Evolutionary conservation across 768 basidiomycete species (phyloP).

Genomic region (Rhizopogon vesiculosus): DNA sequence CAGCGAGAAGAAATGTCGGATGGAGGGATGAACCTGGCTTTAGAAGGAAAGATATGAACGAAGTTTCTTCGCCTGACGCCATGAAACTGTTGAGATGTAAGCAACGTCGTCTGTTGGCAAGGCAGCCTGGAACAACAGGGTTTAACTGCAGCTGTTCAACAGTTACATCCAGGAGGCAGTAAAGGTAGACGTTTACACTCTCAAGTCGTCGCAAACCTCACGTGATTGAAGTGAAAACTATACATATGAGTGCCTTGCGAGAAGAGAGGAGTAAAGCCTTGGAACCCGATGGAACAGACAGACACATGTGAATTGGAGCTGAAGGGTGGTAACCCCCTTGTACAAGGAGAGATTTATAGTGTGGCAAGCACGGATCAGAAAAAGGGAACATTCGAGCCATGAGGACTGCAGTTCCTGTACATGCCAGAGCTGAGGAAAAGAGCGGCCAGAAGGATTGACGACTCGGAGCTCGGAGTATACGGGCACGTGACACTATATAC

Average conservation of each 20-base stretch:
- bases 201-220: background rate
- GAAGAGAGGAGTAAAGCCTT: slow-evolving; percentile 48
- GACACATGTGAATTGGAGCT: slow-evolving; percentile 62
- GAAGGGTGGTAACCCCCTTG: slow-evolving; percentile 62
- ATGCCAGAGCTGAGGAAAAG: background rate
- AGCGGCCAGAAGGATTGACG: background rate
- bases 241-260: slow-evolving; percentile 34
- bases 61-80: slow-evolving; percentile 7
- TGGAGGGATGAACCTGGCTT: slow-evolving; percentile 75
- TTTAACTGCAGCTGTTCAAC: too few species aligned
- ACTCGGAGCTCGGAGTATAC: background rate
- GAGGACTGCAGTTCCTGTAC: background rate
- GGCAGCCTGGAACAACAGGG: too few species aligned
- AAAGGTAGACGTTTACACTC: too few species aligned
- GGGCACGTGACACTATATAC: slow-evolving; percentile 12
- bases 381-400: slow-evolving; percentile 34
- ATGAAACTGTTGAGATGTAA: background rate
- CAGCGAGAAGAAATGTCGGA: slow-evolving; percentile 58
- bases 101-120: too few species aligned
- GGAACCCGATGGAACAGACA: slow-evolving; percentile 38
- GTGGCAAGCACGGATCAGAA: slow-evolving; percentile 42
- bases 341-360: slow-evolving; percentile 55
- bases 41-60: slow-evolving; percentile 55
- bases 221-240: background rate
- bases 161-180: too few species aligned